A percentile compares a stretch with the other conserved stretches of the same genome.
These are phyloP conservation scores for Suhomyces kunorum DNA, from an alignment of 1,139 yeast genomes.

Conservation along the genomic window DNA sequence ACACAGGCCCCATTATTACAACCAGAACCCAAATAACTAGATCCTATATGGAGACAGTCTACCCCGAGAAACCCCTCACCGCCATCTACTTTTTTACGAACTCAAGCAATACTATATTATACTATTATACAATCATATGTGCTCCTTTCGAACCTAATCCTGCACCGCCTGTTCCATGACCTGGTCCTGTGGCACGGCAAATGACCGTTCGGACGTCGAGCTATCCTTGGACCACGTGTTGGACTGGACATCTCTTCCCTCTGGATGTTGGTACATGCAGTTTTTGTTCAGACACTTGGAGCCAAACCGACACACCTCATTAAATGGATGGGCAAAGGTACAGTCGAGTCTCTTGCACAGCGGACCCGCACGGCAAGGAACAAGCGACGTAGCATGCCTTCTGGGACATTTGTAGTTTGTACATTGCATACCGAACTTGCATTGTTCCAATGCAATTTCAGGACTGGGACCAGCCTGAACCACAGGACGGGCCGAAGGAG, in stretches of 20 bases:
- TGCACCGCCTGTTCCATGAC: constrained; percentile 70
- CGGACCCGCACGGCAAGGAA: constrained; percentile 79
- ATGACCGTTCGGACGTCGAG: constrained; percentile 53
- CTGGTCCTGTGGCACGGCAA: constrained; percentile 78
- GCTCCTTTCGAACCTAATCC: constrained; percentile 20
- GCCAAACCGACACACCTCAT: constrained; percentile 80
- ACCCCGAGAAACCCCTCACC: no score
- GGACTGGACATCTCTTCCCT: constrained; percentile 53
- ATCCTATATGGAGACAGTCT: no score
- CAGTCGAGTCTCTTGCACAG: constrained; percentile 79
- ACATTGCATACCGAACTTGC: constrained; percentile 76
- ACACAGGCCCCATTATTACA: not conserved
- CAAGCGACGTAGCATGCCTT: constrained; percentile 76
- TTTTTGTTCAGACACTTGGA: constrained; percentile 65
- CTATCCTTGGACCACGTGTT: constrained; percentile 47
- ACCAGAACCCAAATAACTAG: not conserved
- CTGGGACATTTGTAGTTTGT: constrained; percentile 76
- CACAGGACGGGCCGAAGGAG: constrained; percentile 41
- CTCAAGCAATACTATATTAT: constrained; percentile 1
- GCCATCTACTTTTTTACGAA: no score
- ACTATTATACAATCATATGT: constrained; percentile 1
- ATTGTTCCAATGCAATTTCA: constrained; percentile 69
- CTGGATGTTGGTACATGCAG: constrained; percentile 80
- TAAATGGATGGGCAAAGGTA: constrained; percentile 75
- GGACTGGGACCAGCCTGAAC: constrained; percentile 25